Base-by-base conservation (phyloP, 352 stramenopile genomes). In the Phytophthora sp. region DNA sequence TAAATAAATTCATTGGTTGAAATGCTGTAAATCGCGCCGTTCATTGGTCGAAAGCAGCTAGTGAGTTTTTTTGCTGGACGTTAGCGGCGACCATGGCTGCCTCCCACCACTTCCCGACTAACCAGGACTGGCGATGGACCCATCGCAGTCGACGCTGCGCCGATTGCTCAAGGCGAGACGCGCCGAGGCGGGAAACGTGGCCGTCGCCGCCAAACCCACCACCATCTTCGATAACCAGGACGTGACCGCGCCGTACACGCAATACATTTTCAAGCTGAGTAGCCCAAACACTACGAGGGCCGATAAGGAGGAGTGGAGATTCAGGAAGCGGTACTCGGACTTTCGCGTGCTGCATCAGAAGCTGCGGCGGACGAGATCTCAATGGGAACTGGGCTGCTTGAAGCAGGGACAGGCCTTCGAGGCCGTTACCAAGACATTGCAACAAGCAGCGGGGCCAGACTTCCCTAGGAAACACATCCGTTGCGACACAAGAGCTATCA, bases 391-490 rank as follows among this genome's bases (percentile, higher is more conserved):
- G 8, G 35, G 8, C 17, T 67, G 60, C 37, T 51, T 64, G 15
- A 54, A 67, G 34, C 51, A 67, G n/a, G 52, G 56, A 4, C 17
- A 66, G 7, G 23, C 28, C 6, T 61, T 65, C 32, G 42, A 63
- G 34, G 11, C 9, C 4, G 43, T 71, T 15, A 24, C 59, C 8
- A 21, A 42, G 5, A 27, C 62, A 17, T 41, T 77, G 31, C 43
- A 52, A 3, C 34, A n/a, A 10, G 63, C 63, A 15, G 55, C 35
- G 9, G 59, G 49, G 11, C 17, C 45, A 2, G 38, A 67, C 7
- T 73, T 77, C 45, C 68, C 68, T 7, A 42, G 68, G 28, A 77
- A 71, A 20, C 68, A 77, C 34, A 26, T 74, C 13, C 68, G 68
- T 0, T 71, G 63, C 20, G 68, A 77, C 39, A 77, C 63, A 3